These are phyloP conservation scores for Dactylella cylindrospora DNA, from an alignment of 2,329 filamentous ascomycete genomes.

Conservation along the genomic window DNA sequence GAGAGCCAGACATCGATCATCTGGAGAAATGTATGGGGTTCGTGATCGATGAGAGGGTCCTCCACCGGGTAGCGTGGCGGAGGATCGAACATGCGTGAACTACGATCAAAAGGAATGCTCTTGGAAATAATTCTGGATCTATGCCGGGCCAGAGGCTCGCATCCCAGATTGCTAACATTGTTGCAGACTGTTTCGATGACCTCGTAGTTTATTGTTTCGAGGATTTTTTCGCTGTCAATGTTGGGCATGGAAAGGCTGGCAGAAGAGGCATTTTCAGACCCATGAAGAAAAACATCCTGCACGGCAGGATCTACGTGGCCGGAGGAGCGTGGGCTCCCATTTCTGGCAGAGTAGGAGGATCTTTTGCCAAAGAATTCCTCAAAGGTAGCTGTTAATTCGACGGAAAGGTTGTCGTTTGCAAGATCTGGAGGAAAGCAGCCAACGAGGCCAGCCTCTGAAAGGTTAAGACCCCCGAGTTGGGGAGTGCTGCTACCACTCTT, in stretches of 20 bases:
- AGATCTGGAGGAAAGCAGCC: constrained; percentile 20
- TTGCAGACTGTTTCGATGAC: constrained; percentile 43
- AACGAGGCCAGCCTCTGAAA: constrained; percentile 24
- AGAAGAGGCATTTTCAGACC: constrained; percentile 38
- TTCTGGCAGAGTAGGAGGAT: constrained; percentile 28
- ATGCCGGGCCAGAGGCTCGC: constrained; percentile 34
- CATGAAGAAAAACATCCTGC: constrained; percentile 33
- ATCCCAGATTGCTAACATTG: constrained; percentile 41
- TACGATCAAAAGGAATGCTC: constrained; percentile 42
- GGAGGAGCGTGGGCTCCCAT: constrained; percentile 31
- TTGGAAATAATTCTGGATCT: constrained; percentile 38
- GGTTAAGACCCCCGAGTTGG: constrained; percentile 23
- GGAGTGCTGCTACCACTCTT: constrained; percentile 22
- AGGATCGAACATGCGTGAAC: constrained; percentile 36
- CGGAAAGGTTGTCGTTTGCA: constrained; percentile 28
- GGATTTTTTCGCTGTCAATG: constrained; percentile 40
- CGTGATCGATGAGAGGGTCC: constrained; percentile 24
- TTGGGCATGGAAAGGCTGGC: constrained; percentile 35
- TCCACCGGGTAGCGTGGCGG: constrained; percentile 32
- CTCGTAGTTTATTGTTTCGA: constrained; percentile 43
- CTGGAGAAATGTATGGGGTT: constrained; percentile 40
- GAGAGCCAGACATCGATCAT: constrained; percentile 46
- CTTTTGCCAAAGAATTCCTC: constrained; percentile 42
- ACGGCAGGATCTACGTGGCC: constrained; percentile 22
- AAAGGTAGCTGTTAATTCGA: constrained; percentile 30